phyloP scores from a whole-genome alignment of 1,284 basidiomycete genomes.

The Porogramme epimiltina region DNA sequence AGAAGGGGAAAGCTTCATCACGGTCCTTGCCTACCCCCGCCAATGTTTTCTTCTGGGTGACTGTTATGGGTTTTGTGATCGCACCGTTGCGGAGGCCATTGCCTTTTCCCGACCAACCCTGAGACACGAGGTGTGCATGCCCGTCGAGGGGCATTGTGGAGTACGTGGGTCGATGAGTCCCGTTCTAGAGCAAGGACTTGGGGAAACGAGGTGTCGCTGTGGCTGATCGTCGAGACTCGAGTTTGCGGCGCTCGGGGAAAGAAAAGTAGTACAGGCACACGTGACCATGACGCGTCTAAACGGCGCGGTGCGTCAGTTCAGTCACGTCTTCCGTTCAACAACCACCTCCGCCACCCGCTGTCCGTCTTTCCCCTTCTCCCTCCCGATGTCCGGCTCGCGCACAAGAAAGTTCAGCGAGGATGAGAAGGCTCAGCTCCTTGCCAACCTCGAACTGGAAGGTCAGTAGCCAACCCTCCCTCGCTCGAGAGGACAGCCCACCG shows the following conservation, averaged over 20 bases:
- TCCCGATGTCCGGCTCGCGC: constrained; percentile 13
- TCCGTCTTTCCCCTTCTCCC: background rate
- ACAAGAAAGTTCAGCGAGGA: constrained; percentile 47
- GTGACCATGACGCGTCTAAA: constrained; percentile 17
- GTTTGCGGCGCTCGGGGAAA: background rate
- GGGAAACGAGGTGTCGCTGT: background rate
- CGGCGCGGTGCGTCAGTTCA: constrained; percentile 12
- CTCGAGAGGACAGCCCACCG: constrained; percentile 1
- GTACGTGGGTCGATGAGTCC: background rate
- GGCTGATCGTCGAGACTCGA: background rate
- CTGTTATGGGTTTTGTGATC: constrained; percentile 70
- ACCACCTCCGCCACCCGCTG: constrained; percentile 6
- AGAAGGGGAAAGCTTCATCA: constrained; percentile 93
- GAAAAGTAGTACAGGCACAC: constrained; percentile 15
- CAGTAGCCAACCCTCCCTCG: constrained; percentile 16
- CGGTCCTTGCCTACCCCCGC: constrained; percentile 87
- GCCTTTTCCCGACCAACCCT: constrained; percentile 89
- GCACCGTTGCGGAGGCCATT: constrained; percentile 71
- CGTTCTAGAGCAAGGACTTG: no score
- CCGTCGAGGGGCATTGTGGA: constrained; percentile 71
- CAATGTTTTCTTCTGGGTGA: constrained; percentile 84
- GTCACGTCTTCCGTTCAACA: constrained; percentile 10
- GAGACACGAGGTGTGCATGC: constrained; percentile 75
- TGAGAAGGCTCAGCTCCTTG: constrained; percentile 73
- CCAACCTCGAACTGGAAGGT: constrained; percentile 82